phyloP scores from a whole-genome alignment of 768 basidiomycete species.

The Cystobasidium tubakii region DNA sequence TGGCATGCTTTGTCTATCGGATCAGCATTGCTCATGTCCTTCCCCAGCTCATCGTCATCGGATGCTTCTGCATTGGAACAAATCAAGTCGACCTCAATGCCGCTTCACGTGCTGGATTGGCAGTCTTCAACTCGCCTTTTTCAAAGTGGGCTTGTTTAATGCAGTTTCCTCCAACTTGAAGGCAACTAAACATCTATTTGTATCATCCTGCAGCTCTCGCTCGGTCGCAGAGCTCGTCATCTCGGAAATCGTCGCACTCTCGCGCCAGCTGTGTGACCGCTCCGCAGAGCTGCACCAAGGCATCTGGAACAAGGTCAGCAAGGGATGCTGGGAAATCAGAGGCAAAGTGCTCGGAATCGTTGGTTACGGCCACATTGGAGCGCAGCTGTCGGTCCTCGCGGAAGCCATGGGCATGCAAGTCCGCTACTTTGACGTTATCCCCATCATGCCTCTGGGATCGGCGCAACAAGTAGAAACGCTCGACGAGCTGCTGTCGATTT shows the following conservation, averaged over 20 bases:
- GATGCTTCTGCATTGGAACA: constrained; percentile 98
- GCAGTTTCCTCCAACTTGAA: neutral
- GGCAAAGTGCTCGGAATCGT: constrained; percentile 97
- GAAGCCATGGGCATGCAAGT: constrained; percentile 95
- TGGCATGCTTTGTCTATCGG: too few relatives aligned
- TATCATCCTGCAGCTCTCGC: constrained; percentile 72
- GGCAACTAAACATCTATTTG: neutral
- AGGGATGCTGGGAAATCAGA: constrained; percentile 94
- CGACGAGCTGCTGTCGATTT: constrained; percentile 62
- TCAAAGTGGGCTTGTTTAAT: constrained; percentile 38
- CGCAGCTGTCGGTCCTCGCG: constrained; percentile 91
- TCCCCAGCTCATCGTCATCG: constrained; percentile 79
- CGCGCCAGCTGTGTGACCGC: constrained; percentile 87
- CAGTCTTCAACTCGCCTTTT: constrained; percentile 98
- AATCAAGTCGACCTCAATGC: constrained; percentile 90
- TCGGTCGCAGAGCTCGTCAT: constrained; percentile 98
- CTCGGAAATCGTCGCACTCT: constrained; percentile 84
- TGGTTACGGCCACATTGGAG: constrained; percentile 96
- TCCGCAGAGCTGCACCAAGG: constrained; percentile 78
- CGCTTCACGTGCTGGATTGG: constrained; percentile 79
- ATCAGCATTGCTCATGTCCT: neutral
- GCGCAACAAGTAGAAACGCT: constrained; percentile 84
- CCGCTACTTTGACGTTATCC: constrained; percentile 87
- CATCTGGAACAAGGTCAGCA: constrained; percentile 97
- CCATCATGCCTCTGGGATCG: constrained; percentile 93